Conservation (phyloP, 352 stramenopile genomes). For the Blastocystis sp. region DNA sequence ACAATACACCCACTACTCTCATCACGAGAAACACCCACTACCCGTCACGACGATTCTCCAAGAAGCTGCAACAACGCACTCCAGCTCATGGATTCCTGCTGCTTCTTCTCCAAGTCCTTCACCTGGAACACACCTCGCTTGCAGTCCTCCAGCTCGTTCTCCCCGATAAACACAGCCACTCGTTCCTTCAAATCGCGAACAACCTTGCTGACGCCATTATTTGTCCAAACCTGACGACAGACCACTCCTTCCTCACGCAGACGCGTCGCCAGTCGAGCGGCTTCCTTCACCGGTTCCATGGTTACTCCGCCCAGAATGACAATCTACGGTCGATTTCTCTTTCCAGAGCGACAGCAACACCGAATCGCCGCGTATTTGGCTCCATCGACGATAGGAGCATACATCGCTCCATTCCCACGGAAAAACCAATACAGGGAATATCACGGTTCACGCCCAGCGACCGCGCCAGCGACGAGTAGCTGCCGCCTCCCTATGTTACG, state of each 20-base stretch:
- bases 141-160: background rate
- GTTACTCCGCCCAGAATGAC: background rate
- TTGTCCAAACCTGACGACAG: background rate
- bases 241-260: background rate
- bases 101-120: background rate
- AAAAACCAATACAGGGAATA: conserved; percentile 51
- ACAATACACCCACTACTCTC: no score
- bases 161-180: conserved; percentile 16
- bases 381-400: background rate
- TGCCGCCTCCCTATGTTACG: conserved; percentile 4
- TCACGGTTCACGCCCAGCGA: background rate
- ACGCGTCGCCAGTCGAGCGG: background rate
- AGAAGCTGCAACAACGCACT: background rate
- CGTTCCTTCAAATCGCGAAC: background rate
- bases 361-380: background rate
- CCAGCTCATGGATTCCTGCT: background rate
- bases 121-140: background rate
- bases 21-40: background rate
- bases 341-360: background rate
- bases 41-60: background rate
- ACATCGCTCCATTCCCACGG: conserved; percentile 31
- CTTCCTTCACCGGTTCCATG: background rate
- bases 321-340: background rate
- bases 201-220: background rate
- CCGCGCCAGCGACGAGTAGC: background rate